Percentiles rank a stretch among this genome's conserved stretches.
phyloP scores from a whole-genome alignment of 2,329 filamentous ascomycete species.

The Aspergillus sp. region DNA sequence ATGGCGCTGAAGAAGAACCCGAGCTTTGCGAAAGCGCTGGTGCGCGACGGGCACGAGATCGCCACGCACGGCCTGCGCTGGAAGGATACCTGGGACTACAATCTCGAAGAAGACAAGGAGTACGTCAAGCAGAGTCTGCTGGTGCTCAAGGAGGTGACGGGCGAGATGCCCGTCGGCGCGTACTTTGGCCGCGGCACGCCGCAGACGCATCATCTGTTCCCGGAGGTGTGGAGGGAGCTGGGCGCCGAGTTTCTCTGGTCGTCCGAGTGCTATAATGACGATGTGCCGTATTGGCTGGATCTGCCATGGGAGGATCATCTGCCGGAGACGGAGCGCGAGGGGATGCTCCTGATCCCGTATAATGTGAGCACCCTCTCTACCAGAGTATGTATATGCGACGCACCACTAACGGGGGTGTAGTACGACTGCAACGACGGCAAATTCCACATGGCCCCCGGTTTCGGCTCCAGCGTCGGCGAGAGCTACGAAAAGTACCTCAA shows the following conservation, averaged over 20 bases:
- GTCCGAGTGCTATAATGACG: conserved; percentile 54
- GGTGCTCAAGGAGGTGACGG: conserved; percentile 43
- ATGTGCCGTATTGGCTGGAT: conserved; percentile 57
- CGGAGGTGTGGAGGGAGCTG: conserved; percentile 53
- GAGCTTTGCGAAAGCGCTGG: conserved; percentile 47
- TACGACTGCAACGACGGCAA: conserved; percentile 53
- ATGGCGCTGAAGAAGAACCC: conserved; percentile 50
- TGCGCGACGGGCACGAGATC: conserved; percentile 52
- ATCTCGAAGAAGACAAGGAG: conserved; percentile 48
- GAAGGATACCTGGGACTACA: conserved; percentile 51
- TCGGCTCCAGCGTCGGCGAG: conserved; percentile 39
- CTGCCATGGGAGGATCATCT: conserved; percentile 46
- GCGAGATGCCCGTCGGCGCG: conserved; percentile 50
- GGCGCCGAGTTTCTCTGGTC: conserved; percentile 51
- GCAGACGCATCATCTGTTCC: conserved; percentile 47
- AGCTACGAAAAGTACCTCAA: conserved; percentile 43
- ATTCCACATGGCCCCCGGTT: conserved; percentile 45
- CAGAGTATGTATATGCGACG: not conserved
- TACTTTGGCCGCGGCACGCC: conserved; percentile 51
- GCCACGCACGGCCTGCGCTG: conserved; percentile 53
- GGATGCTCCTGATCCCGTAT: conserved; percentile 10
- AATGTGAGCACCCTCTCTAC: conserved; percentile 3
- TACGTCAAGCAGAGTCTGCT: conserved; percentile 47
- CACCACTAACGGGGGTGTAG: not conserved
- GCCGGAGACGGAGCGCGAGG: conserved; percentile 40